Conservation (phyloP, 768 basidiomycete species). For the Pulveroboletus sp. region DNA sequence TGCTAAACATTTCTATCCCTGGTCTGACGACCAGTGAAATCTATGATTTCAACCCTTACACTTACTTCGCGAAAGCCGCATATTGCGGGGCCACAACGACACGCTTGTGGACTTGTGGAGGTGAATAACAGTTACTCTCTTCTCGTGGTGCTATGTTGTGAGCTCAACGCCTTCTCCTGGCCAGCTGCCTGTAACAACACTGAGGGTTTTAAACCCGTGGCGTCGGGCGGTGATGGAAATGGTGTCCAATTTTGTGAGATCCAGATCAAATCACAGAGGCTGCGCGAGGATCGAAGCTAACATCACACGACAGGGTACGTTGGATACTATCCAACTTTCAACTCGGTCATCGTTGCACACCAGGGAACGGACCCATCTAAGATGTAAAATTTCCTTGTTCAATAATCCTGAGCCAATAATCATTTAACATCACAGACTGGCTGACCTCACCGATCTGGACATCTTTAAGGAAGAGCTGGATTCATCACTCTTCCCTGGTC, state of each 20-base stretch:
- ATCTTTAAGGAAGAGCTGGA: constrained; percentile 32
- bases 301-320: constrained; percentile 14
- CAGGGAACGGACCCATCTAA: constrained; percentile 26
- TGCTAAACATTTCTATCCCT: too few species aligned
- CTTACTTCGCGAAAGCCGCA: constrained; percentile 45
- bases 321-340: constrained; percentile 39
- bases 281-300: too few species aligned
- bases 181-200: constrained; percentile 41
- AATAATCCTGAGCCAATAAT: constrained; percentile 15
- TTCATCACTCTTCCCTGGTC: constrained; percentile 43
- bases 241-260: constrained; percentile 38
- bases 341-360: constrained; percentile 33
- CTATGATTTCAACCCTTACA: constrained; percentile 41
- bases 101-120: constrained; percentile 50
- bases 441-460: constrained; percentile 39
- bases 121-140: constrained; percentile 25
- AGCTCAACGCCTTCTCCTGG: too few species aligned
- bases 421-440: constrained; percentile 22
- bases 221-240: constrained; percentile 42
- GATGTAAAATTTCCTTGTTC: constrained; percentile 24
- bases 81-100: constrained; percentile 41
- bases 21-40: constrained; percentile 39
- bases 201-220: constrained; percentile 39
- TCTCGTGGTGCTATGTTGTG: too few species aligned
- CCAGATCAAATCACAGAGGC: too few species aligned